These are phyloP conservation scores for Rubia tinctorum DNA, from an alignment of 305 asterid genomes.

Conservation along the genomic window DNA sequence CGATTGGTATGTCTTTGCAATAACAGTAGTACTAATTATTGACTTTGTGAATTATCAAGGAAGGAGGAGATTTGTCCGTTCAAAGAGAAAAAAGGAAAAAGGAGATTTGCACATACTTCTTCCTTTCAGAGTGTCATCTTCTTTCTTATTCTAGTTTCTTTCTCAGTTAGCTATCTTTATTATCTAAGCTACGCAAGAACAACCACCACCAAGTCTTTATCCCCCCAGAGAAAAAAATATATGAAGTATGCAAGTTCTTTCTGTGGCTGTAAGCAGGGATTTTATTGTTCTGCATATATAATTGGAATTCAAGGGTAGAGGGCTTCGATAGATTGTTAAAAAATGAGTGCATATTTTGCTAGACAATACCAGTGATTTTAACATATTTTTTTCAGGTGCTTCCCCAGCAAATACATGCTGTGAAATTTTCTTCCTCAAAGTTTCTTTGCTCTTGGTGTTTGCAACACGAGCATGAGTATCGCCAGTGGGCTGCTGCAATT, in stretches of 20 bases:
- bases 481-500: conserved; percentile 97
- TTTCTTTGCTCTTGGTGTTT: conserved; percentile 76
- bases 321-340: neutral
- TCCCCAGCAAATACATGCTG: conserved; percentile 71
- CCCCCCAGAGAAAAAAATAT: neutral
- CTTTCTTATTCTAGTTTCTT: neutral
- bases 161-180: neutral
- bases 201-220: neutral
- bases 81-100: neutral
- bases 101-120: neutral
- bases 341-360: neutral
- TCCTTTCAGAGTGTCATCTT: neutral
- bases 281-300: neutral
- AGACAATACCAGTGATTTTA: neutral
- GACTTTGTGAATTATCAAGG: neutral
- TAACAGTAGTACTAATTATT: neutral
- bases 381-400: conserved; percentile 47
- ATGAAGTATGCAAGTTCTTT: neutral
- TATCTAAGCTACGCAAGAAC: too few relatives aligned
- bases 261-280: neutral
- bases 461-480: conserved; percentile 85
- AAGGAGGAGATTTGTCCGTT: neutral
- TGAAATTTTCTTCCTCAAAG: conserved; percentile 68
- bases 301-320: neutral
- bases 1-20: neutral